Base-by-base conservation (phyloP, 2,329 filamentous ascomycete species). In the Aspergillus sp. region DNA sequence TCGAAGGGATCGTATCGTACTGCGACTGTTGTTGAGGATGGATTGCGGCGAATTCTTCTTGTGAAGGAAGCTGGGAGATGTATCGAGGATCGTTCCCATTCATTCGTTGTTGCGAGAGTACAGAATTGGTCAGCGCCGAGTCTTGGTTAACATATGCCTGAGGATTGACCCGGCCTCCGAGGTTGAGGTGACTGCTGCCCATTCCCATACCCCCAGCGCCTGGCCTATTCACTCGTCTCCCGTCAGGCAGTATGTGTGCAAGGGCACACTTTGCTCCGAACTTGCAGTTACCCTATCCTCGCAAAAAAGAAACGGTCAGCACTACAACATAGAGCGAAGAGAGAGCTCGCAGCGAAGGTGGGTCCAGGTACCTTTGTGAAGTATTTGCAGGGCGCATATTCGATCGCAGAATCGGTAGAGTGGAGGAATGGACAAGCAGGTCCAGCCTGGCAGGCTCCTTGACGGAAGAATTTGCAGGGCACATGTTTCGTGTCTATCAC, bases 401-500 rank as follows among this genome's bases (percentile, higher is more conserved):
- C 91, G 51, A 89, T 85, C 41, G 92, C 86, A 30, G 87, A 84
- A 72, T 95, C 90, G 63, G 95, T 87, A 63, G 96, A 93, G 79
- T 99, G 95, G 68, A 92, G 91, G 78, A 98, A 99, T 41, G 95
- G 95, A 79, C 95, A 99, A 64, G 93, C 91, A 74, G 90, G 90
- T 67, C 95, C 95, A 57, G 95, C 95, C 83, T 98, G 93, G 76
- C 95, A 99, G 69, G 91, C 88, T 74, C 93, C 93, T 80, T 96
- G 91, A 54, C 92, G 88, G 78, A 95, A 99, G 89, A 99, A 99
- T 83, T 98, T 98, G 89, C 95, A 99, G 40, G 95, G 95, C 45
- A 99, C 95, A 80, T 98, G 95, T 61, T 93, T 89, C 17, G 95
- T 96, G 76, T 96, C 93, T 97, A 62, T 41, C 20, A 30, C 33